Evolutionary conservation across 257 asterid species (phyloP), one percentile per base, ranked within the genome.

Genomic region (Verbena officinalis): DNA sequence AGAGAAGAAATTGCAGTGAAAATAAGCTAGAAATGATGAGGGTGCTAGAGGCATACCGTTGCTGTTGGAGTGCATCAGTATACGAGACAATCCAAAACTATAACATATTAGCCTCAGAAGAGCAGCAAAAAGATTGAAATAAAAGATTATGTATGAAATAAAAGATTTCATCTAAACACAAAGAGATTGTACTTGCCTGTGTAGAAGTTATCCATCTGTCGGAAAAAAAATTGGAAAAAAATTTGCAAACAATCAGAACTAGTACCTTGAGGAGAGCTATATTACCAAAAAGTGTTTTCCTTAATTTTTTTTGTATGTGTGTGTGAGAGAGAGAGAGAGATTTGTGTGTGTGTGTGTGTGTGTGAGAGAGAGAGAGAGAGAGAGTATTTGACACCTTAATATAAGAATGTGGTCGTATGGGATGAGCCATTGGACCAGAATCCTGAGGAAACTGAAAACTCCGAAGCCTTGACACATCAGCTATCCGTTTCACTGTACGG

Each of bases 371-470:
- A 30, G 4, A 40, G 51, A 45, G 58, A 48, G 59, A 33, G 54
- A 63, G 49, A 50, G 69, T 5, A 54, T 31, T 53, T 57, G 36
- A 64, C 51, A 85, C 95, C 97, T 87, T 84, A 64, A 86, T 90
- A 53, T 86, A 90, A 63, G 94, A 83, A 74, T 86, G 94, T 60
- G 97, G 95, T 6, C 94, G 82, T 31, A 89, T 89, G 13, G 97
- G 97, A 83, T 89, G 97, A 78, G 95, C 95, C 94, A 87, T 83
- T 59, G 95, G 97, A 76, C 97, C 86, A 55, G 95, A 84, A 84
- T 89, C 97, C 95, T 89, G 94, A 21, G 97, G 95, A 74, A 79
- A 89, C 73, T 86, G 97, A 80, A 75, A 79, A 51, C 58, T 73
- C 50, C 95, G 82, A 66, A 89, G 91, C 75, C 20, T 78, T 44